A percentile compares a stretch with the other conserved stretches of the same genome.
These are phyloP conservation scores for Beauveria medogensis DNA, from an alignment of 2,329 filamentous ascomycete species.

Conservation along the genomic window DNA sequence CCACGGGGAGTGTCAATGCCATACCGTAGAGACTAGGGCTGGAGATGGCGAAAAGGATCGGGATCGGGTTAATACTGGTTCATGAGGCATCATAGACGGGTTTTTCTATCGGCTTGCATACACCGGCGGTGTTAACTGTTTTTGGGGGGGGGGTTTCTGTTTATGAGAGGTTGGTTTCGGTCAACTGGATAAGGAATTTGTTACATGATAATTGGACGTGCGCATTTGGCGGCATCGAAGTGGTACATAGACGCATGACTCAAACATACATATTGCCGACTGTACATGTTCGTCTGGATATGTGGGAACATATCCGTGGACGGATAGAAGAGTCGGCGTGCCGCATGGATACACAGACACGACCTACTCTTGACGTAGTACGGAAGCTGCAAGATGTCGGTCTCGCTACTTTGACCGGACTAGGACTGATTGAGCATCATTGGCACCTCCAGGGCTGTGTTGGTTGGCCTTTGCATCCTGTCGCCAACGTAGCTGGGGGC, in stretches of 20 bases:
- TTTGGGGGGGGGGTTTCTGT: not conserved
- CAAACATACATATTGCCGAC: not conserved
- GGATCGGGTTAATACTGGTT: not conserved
- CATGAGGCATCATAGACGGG: conserved; percentile 3
- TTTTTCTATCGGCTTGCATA: conserved; percentile 1
- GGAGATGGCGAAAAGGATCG: not conserved
- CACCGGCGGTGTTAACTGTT: not conserved
- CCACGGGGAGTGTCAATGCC: too few relatives aligned
- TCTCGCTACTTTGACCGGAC: too few relatives aligned
- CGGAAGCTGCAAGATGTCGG: too few relatives aligned
- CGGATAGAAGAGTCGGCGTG: too few relatives aligned
- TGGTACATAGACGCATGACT: not conserved
- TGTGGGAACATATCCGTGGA: too few relatives aligned
- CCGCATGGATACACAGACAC: too few relatives aligned
- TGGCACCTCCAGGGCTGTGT: too few relatives aligned
- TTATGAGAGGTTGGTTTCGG: not conserved
- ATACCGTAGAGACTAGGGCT: not conserved
- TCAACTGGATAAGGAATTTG: not conserved
- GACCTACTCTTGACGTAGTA: too few relatives aligned
- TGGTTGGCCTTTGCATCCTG: too few relatives aligned
- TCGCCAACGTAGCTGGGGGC: too few relatives aligned
- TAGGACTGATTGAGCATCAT: too few relatives aligned
- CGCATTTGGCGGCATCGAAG: conserved; percentile 1
- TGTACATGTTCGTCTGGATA: too few relatives aligned
- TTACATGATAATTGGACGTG: not conserved